Evolutionary conservation across 1,139 yeast species (phyloP).

Genomic region (Candida tropicalis): DNA sequence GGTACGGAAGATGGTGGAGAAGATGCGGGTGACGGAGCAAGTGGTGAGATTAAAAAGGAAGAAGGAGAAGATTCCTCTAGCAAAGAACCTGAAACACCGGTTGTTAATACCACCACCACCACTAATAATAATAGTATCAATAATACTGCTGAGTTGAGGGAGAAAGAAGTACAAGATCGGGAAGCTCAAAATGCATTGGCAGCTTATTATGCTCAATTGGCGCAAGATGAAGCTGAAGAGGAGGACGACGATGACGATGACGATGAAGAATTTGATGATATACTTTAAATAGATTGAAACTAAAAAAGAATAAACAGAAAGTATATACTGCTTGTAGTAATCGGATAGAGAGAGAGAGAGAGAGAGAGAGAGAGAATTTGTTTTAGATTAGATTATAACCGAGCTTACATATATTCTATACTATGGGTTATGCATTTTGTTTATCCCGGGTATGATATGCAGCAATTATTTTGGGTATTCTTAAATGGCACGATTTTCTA

Average conservation of each 20-base stretch:
- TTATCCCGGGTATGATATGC: too few species aligned
- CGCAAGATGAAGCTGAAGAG: conserved; percentile 61
- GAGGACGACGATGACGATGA: conserved; percentile 67
- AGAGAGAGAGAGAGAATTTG: too few species aligned
- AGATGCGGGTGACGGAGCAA: conserved; percentile 16
- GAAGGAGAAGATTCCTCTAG: not conserved
- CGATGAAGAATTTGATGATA: conserved; percentile 46
- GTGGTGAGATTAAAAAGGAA: not conserved
- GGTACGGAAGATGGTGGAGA: conserved; percentile 15
- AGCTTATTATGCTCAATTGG: conserved; percentile 75
- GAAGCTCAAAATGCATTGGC: conserved; percentile 80
- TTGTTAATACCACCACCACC: not conserved
- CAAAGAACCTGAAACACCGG: conserved; percentile 1
- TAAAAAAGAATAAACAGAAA: not conserved
- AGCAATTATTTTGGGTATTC: not conserved
- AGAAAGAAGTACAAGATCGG: conserved; percentile 47
- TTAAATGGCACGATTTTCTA: not conserved
- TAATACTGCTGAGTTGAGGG: not conserved
- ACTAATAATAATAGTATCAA: not conserved
- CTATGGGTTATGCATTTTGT: too few species aligned
- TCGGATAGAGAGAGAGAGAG: too few species aligned
- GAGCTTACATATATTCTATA: not conserved
- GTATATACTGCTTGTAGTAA: not conserved
- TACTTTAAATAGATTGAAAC: conserved; percentile 11
- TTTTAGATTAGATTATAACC: not conserved